Base-by-base conservation (phyloP, 306 rosid species). In the Inga leiocalycina region DNA sequence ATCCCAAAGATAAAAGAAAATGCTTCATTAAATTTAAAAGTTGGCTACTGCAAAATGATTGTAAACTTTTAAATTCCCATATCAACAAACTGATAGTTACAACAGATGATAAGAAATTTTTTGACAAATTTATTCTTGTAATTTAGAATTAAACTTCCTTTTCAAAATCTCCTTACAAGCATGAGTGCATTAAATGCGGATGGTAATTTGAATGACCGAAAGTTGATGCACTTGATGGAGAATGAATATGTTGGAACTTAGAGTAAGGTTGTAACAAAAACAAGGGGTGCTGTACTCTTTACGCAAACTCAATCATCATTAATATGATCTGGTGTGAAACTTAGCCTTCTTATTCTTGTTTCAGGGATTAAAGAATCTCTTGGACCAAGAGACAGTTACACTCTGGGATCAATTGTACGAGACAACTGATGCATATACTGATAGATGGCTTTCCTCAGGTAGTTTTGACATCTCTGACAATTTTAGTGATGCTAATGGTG, bases 361-460 rank as follows among this genome's bases (percentile, higher is more conserved):
- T 81, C 91, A 95, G 99, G 98, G 98, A 77, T 86, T 93, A 85
- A 89, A 48, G 48, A 88, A 86, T 77, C 78, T 95, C 82, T 89
- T 91, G 76, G 92, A 91, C 89, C 87, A 84, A 13, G 82, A 88
- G 69, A 87, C 80, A 79, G 68, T 88, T 65, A 91, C 90, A 69
- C 77, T 54, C 67, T 95, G 91, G 97, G 89, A 93, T 45, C 92
- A 93, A 49, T 86, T 95, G 85, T 95, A 92, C 85, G 91, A 89
- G 81, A 80, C 74, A 84, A 93, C 97, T 85, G 99, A 95, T 84
- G 89, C 83, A 61, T 95, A 90, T 82, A 95, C 99, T 22, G 97
- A 95, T 72, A 90, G 89, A 83, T 95, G 99, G 99, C 92, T 91
- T 76, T 92, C 98, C 62, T 92, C 97, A 85, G 99, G 99, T 93